Conservation (phyloP, 2,329 filamentous ascomycete genomes). For the Zymoseptoria tritici region DNA sequence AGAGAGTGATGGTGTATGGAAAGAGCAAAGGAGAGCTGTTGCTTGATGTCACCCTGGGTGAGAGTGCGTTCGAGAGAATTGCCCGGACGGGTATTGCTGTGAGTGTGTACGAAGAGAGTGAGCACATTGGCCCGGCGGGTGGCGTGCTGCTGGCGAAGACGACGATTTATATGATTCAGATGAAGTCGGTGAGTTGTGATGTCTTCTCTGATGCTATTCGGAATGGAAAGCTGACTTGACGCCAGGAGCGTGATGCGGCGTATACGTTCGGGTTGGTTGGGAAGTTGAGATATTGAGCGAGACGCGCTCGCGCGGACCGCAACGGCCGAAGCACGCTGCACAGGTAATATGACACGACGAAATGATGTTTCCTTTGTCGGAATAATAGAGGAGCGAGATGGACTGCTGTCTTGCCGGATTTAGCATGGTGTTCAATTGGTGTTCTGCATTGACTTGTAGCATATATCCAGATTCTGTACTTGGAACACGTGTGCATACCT, state of each 20-base stretch:
- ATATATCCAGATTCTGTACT: not conserved
- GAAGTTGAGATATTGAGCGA: conserved; percentile 40
- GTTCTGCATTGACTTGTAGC: not conserved
- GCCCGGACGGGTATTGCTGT: conserved; percentile 81
- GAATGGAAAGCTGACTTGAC: conserved; percentile 5
- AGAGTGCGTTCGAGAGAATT: conserved; percentile 75
- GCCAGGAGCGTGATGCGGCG: conserved; percentile 41
- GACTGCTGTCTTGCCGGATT: not conserved
- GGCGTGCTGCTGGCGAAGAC: conserved; percentile 49
- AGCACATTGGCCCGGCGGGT: conserved; percentile 46
- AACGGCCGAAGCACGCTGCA: not conserved
- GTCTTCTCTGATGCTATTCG: not conserved
- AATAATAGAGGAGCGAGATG: not conserved
- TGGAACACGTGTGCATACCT: not conserved
- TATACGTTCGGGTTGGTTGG: conserved; percentile 44
- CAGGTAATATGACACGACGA: not conserved
- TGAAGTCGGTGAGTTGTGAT: conserved; percentile 31
- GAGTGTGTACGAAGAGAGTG: conserved; percentile 68
- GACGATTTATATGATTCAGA: conserved; percentile 56
- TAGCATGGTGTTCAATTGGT: not conserved
- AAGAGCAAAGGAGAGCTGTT: conserved; percentile 62
- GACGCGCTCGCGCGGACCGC: no score
- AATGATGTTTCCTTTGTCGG: not conserved
- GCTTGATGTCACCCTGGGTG: conserved; percentile 76
- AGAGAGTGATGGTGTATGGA: conserved; percentile 72